Base-by-base conservation (phyloP, 208 protist genomes). In the Leptomonas pyrrhocoris region DNA sequence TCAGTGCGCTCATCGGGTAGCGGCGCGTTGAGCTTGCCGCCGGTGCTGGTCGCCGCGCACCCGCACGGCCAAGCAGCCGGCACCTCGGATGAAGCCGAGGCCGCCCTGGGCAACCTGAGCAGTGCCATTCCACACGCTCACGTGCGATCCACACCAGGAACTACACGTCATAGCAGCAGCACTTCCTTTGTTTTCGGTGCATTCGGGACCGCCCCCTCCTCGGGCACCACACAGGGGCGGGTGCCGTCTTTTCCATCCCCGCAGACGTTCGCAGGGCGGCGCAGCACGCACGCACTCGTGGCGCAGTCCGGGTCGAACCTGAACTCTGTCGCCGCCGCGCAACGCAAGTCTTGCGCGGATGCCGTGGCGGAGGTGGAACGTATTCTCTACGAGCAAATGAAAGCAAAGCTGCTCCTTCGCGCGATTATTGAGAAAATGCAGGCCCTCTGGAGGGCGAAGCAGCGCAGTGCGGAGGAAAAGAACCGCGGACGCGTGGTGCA, bases 371-470 rank as follows among this genome's bases (percentile, higher is more conserved):
- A 91, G 63, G 73, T 95, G 36, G 55, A 94, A 40, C 75, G 51
- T 6, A 75, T 94, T 36, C 71, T 94, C 18, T 85, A 86, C 28
- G 86, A 96, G 66, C 88, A 96, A 73, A 79, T 87, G 73, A 85
- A 92, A 49, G 83, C 88, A 30, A 90, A 94, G 62, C 77, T 86
- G 34, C 55, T 96, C 34, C 65, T 96, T n/a, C 74, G 79, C 19
- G 74, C 81, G 34, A 79, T 96, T 55, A 73, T 96, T 21, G 71
- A 66, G 2, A 80, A 94, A 48, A 94, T 94, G 88, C 77, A 83
- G 46, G 48, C 73, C 7, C 73, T 96, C 74, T 96, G 91, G 89
- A 51, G 68, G 23, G 58, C 61, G 19, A 84, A 91, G 51, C 57
- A 86, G 65, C 56, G 82, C 13, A 73, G 88, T 55, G 73, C 54